Base-by-base conservation (phyloP, 257 asterid species). In the Cordia subcordata region DNA sequence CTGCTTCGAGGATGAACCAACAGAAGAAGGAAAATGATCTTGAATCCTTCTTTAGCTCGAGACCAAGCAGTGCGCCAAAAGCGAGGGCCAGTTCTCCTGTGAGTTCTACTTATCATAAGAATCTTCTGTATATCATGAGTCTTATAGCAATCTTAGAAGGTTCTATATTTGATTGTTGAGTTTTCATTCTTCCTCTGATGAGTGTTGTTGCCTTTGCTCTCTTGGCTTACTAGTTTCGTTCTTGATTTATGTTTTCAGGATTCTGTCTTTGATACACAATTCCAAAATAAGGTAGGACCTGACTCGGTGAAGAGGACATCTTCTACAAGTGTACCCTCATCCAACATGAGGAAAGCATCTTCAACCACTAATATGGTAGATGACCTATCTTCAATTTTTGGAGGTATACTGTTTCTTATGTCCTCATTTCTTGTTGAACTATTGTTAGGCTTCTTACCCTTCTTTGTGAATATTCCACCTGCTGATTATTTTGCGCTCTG, bases 351-450 rank as follows among this genome's bases (percentile, higher is more conserved):
- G 81, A 94, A 85, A 74, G 82, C 90, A 47, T 76, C 94, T 68
- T 87, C 97, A 55, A 50, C 90, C 42, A 72, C 83, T 66, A 94
- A 77, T 73, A 76, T 90, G 45, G 88, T 85, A 59, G 99, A 94
- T 87, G 99, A 90, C 65, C 83, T 94, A 60, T 81, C 99, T 76
- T 83, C 96, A 53, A 84, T 94, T 55, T 87, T 94, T 69, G 96
- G 95, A 77, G 90, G 99, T 90, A 72, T 14, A 39, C 38, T 14
- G 18, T 63, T 47, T 35, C 27, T 71, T 18, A 16, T n/a, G n/a
- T n/a, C n/a, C n/a, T n/a, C n/a, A n/a, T 37, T 66, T 58, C 23
- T 42, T 53, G 20, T 19, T 14, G 57, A 19, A 12, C 53, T 49
- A 47, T 38, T 13, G 17, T 13, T 53, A 22, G 68, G 16, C 57